Percentiles rank a stretch among this genome's conserved stretches.
These are phyloP conservation scores for Trichoderma arundinaceum DNA, from an alignment of 2,329 filamentous ascomycete genomes.

Conservation along the genomic window DNA sequence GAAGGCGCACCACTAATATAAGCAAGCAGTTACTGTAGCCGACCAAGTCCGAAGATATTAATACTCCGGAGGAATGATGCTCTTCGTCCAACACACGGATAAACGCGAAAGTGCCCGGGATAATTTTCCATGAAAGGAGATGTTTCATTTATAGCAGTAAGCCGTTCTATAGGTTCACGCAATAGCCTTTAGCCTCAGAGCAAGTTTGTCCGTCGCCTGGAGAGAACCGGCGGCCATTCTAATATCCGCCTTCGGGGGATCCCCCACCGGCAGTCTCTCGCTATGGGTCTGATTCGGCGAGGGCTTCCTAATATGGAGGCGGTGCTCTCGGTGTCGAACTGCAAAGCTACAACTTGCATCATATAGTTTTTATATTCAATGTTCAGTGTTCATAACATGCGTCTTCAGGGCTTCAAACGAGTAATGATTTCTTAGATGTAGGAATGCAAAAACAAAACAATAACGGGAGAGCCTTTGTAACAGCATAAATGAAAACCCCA, in stretches of 20 bases:
- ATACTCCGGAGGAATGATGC: not conserved
- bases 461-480: not conserved
- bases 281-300: not conserved
- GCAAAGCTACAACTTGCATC: not conserved
- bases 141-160: rapidly evolving
- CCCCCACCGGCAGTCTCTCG: not conserved
- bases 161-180: no score
- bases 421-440: not conserved
- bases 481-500: not conserved
- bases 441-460: not conserved
- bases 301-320: not conserved
- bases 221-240: not conserved
- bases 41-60: no score
- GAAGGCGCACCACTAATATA: no score
- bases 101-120: not conserved
- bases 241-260: not conserved
- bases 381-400: no score
- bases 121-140: not conserved
- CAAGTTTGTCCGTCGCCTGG: slow-evolving; percentile 1
- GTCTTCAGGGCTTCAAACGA: no score
- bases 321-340: not conserved
- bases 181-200: not conserved
- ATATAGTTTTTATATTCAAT: no score
- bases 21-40: no score
- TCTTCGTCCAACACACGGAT: not conserved